These are phyloP conservation scores for Ascocoryne sarcoides DNA, from an alignment of 2,329 filamentous ascomycete genomes.

Conservation along the genomic window DNA sequence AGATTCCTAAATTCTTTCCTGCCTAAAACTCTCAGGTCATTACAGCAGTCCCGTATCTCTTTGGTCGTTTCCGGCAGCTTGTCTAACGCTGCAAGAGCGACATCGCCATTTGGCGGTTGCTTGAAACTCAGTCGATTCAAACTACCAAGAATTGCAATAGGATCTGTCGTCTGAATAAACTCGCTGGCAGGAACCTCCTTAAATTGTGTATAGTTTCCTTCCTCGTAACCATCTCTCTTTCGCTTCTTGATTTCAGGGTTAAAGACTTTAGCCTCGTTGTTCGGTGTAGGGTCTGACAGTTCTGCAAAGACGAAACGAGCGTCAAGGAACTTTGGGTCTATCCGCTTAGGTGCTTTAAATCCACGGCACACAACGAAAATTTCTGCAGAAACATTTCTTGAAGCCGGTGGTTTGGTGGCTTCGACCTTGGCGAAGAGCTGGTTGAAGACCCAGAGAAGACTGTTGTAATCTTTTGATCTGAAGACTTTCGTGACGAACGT, in stretches of 20 bases:
- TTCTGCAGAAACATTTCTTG: conserved; percentile 91
- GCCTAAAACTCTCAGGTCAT: conserved; percentile 81
- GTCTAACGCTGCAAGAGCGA: conserved; percentile 77
- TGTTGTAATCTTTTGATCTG: conserved; percentile 93
- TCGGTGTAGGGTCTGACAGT: conserved; percentile 73
- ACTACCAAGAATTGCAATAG: conserved; percentile 81
- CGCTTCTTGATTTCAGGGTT: conserved; percentile 96
- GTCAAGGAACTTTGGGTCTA: conserved; percentile 90
- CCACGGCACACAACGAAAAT: conserved; percentile 97
- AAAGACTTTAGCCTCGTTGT: conserved; percentile 97
- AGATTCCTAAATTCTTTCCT: conserved; percentile 90
- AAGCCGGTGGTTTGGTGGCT: conserved; percentile 93
- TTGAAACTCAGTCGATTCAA: conserved; percentile 79
- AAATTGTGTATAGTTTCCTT: conserved; percentile 87
- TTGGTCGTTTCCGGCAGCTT: conserved; percentile 79
- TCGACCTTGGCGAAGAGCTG: conserved; percentile 93
- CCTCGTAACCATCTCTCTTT: conserved; percentile 95
- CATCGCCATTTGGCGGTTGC: conserved; percentile 70
- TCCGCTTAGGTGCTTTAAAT: conserved; percentile 86
- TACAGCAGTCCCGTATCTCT: conserved; percentile 71
- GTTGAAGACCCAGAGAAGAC: conserved; percentile 93
- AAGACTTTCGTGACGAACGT: conserved; percentile 98
- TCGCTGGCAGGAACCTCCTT: conserved; percentile 84
- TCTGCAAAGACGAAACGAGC: conserved; percentile 87
- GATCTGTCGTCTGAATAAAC: conserved; percentile 88